Evolutionary conservation across 1,284 basidiomycete species (phyloP).

Genomic region (Austroboletus rostrupii): DNA sequence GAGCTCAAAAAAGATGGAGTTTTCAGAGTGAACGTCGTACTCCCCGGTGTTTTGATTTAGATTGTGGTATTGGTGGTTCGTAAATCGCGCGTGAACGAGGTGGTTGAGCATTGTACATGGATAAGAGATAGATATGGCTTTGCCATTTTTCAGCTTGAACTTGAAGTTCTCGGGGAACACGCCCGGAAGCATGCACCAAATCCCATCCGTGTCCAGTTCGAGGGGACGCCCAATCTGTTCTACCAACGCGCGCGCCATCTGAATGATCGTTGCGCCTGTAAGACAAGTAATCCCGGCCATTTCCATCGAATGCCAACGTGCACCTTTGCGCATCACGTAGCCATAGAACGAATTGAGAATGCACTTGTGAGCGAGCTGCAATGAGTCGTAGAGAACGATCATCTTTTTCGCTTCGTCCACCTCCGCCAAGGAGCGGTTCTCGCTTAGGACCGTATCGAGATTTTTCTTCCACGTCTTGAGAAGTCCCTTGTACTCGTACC

Average conservation of each 20-base stretch:
- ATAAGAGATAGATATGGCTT: conserved; percentile 90
- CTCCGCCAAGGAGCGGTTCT: conserved; percentile 75
- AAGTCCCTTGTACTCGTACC: conserved; percentile 98
- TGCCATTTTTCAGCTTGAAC: conserved; percentile 88
- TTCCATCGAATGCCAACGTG: conserved; percentile 99
- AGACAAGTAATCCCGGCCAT: conserved; percentile 99
- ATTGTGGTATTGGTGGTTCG: conserved; percentile 98
- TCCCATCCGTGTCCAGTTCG: conserved; percentile 98
- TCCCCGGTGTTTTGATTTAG: conserved; percentile 80
- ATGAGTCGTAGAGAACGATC: conserved; percentile 98
- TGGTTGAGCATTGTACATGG: conserved; percentile 99
- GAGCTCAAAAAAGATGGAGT: conserved; percentile 99
- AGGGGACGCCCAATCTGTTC: conserved; percentile 97
- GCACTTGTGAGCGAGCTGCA: conserved; percentile 99
- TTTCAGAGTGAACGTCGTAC: conserved; percentile 90
- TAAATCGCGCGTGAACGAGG: conserved; percentile 92
- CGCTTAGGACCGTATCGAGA: conserved; percentile 70
- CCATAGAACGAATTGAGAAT: conserved; percentile 99
- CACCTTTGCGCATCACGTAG: conserved; percentile 99
- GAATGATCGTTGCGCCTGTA: conserved; percentile 98
- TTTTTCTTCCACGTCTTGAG: conserved; percentile 99
- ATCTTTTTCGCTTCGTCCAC: conserved; percentile 98
- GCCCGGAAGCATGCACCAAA: conserved; percentile 99
- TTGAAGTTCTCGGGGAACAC: conserved; percentile 98
- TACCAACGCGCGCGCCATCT: conserved; percentile 98